phyloP scores from a whole-genome alignment of 1,284 basidiomycete species.

The Cystobasidium slooffiae region DNA sequence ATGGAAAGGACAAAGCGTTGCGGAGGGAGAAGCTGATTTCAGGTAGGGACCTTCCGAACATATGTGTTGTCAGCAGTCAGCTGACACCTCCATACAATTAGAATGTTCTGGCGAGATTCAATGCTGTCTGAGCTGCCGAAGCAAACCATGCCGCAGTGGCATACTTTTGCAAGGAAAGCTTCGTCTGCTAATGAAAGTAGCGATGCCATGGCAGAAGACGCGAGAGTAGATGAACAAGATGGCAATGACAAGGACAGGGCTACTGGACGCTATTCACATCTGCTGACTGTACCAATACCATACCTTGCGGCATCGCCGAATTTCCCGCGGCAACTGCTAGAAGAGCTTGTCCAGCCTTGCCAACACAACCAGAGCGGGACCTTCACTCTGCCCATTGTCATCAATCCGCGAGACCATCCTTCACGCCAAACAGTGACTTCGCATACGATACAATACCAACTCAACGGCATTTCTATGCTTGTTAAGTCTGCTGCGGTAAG shows the following conservation, averaged over 20 bases:
- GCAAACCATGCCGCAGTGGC: not conserved
- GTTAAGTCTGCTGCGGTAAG: conserved; percentile 35
- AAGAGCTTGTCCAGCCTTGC: not conserved
- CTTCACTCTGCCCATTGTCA: not conserved
- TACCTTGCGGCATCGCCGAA: conserved; percentile 18
- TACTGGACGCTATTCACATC: not conserved
- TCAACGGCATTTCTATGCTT: conserved; percentile 24
- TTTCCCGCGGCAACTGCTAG: not conserved
- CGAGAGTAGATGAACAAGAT: no score
- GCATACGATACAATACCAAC: conserved; percentile 3
- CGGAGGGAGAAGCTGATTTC: conserved; percentile 36
- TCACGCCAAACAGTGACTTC: not conserved
- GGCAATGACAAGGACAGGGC: not conserved
- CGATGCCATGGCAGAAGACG: conserved; percentile 1
- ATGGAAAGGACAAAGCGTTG: conserved; percentile 38
- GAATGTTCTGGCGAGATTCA: conserved; percentile 42
- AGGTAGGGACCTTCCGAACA: not conserved
- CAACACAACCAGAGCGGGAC: not conserved
- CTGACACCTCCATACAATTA: not conserved
- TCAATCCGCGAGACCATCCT: not conserved
- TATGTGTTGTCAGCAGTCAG: not conserved
- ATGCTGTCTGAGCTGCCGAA: conserved; percentile 30
- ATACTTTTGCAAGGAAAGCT: not conserved
- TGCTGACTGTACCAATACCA: conserved; percentile 18
- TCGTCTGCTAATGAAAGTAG: not conserved